Percentiles rank a stretch among this genome's conserved stretches.
These are phyloP conservation scores for Zopfia rhizophila DNA, from an alignment of 2,329 filamentous ascomycete genomes.

Conservation along the genomic window DNA sequence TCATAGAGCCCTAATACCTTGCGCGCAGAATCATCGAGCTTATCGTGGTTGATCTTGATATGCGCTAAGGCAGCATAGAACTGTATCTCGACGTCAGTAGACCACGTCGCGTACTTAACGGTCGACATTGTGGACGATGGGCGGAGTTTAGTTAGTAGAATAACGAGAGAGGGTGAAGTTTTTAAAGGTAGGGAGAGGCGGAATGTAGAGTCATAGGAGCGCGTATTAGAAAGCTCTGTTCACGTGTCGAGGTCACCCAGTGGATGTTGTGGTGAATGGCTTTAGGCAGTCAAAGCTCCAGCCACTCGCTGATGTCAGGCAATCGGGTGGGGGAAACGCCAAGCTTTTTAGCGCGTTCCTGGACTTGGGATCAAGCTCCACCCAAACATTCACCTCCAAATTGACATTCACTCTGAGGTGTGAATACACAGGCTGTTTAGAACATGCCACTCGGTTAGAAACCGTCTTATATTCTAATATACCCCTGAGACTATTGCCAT, in stretches of 20 bases:
- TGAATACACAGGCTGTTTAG: neutral
- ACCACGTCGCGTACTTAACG: constrained; percentile 86
- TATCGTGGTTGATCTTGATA: constrained; percentile 96
- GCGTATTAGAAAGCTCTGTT: constrained; percentile 16
- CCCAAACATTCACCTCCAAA: no score
- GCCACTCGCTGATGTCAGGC: constrained; percentile 18
- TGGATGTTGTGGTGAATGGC: constrained; percentile 33
- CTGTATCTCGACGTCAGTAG: constrained; percentile 92
- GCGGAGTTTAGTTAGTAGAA: neutral
- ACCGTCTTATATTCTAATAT: no score
- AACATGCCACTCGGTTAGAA: no score
- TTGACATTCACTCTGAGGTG: neutral
- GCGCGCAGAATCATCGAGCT: constrained; percentile 91
- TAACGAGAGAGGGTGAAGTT: constrained; percentile 3
- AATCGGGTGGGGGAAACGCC: constrained; percentile 20
- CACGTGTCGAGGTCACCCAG: constrained; percentile 39
- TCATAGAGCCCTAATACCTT: constrained; percentile 90
- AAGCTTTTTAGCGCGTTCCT: constrained; percentile 34
- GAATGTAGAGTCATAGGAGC: constrained; percentile 32
- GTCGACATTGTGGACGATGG: constrained; percentile 46
- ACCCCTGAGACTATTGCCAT: no score
- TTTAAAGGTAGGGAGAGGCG: constrained; percentile 17
- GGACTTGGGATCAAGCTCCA: constrained; percentile 9
- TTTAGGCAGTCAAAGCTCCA: constrained; percentile 15
- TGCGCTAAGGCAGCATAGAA: constrained; percentile 95